Base-by-base conservation (phyloP, 495 filamentous ascomycete genomes). In the Daldinia grandis region DNA sequence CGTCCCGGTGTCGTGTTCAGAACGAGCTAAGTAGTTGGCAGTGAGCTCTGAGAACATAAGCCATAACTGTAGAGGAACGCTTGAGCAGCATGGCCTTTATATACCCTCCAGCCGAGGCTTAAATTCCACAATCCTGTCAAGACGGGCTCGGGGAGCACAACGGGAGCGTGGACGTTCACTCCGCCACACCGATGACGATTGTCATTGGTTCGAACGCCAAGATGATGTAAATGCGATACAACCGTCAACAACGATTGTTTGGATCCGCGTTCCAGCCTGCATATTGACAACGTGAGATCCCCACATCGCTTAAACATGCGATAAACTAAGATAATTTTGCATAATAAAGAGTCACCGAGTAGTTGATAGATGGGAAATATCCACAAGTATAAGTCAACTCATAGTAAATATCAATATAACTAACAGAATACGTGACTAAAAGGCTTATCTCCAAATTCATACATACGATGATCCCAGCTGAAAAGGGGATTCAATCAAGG, bases 1-100 rank as follows among this genome's bases (percentile, higher is more conserved):
- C 49, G 38, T 30, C 50, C 50, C n/a, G 10, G n/a, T 56, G 21
- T 24, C 40, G 27, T 58, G 28, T n/a, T 47, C 50, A 21, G 56
- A 30, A 19, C 21, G 35, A 61, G 25, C 38, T 58, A 21, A 35
- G 12, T 6, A 14, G 24, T 35, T 19, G 37, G 6, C 8, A n/a
- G 9, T 37, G 53, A 56, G 27, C 28, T 56, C 30, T 19, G 19
- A 30, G 15, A 24, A 56, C 14, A 53, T 14, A 53, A 28, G 24
- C 5, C 49, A 30, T 47, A 47, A 47, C 42, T 24, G 8, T 4
- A 7, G 10, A 2, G 5, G 10, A 24, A 12, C 19, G 9, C 9
- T 4, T 47, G 24, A 5, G 2, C 17, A 47, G 7, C 9, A 47
- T 24, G 42, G 5, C 19, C 10, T 19, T 47, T 47, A 47, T 47